Evolutionary conservation across 768 basidiomycete species (phyloP), one percentile per base, ranked within the genome.

Genomic region (Lentinula guzmanii): DNA sequence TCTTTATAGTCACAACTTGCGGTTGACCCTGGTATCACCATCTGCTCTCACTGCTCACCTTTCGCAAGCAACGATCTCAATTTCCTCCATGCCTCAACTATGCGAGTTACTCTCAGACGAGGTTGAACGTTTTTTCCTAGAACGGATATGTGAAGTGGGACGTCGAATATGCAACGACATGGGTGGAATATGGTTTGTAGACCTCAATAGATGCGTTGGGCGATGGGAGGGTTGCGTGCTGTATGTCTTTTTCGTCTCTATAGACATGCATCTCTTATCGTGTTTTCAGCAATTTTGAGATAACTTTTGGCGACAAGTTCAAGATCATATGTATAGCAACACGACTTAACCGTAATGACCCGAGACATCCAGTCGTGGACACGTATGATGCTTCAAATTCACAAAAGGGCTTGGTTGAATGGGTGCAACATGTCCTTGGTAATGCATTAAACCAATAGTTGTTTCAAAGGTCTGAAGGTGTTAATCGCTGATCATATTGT

Each of bases 151-250:
- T 65, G 85, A 84, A 62, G 73, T 87, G 28, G 91, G 91, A 5
- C 76, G 74, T 18, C 79, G 78, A 54, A 69, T 83, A 7, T 81
- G 80, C 56, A 76, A 79, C 39, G 70, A 78, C 34, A 75, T 82
- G 13, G 85, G 85, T 50, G 86, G 86, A 13, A 86, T 84, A 2
- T 93, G 91, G 91, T 89, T 93, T 64, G 84, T 92, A 28, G 91
- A 93, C 65, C 69, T 83, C 50, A 80, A 87, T 59, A 83, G 84
- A 61, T 86, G 86, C 48, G 82, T 93, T 24, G 91, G 89, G 6
- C 79, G 89, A 67, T 92, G 91, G 90, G 90, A 91, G 65, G 87
- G 89, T 3, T 86, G 82, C 64, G 84, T 87, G 18, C 64, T 91
- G 91, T 91, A 67, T 71, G 90, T 81, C 18, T 45, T 16, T n/a